Evolutionary conservation across 139 green algal species (phyloP).

Genomic region (Astrephomene gubernaculifera): DNA sequence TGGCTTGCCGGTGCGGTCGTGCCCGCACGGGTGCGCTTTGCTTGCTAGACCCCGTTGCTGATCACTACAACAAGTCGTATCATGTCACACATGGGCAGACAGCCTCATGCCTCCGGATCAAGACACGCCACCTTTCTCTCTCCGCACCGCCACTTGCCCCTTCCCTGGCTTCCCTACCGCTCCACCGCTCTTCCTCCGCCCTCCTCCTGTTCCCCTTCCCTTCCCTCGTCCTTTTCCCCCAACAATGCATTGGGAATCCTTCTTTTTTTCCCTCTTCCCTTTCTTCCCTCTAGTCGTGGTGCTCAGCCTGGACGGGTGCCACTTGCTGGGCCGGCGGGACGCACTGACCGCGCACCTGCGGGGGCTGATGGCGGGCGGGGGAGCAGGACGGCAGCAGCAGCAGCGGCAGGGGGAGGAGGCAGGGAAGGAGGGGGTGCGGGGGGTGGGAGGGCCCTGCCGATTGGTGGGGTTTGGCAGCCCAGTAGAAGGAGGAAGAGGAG

Average conservation of each 20-base stretch:
- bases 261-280: not conserved
- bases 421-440: not conserved
- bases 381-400: not conserved
- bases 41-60: no score
- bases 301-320: slow-evolving; percentile 58
- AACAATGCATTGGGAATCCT: no score
- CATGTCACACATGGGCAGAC: no score
- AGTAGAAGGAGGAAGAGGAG: not conserved
- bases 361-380: not conserved
- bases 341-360: not conserved
- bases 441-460: not conserved
- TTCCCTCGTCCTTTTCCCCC: not conserved
- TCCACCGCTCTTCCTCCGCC: not conserved
- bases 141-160: not conserved
- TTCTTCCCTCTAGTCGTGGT: slow-evolving; percentile 32
- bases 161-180: no score
- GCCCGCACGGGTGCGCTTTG: no score
- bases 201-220: not conserved
- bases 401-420: not conserved
- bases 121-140: not conserved
- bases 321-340: slow-evolving; percentile 52
- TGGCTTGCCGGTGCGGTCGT: no score
- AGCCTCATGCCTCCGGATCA: no score
- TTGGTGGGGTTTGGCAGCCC: not conserved
- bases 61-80: no score